phyloP scores from a whole-genome alignment of 2,329 filamentous ascomycete species.

The Pseudogymnoascus sp. region DNA sequence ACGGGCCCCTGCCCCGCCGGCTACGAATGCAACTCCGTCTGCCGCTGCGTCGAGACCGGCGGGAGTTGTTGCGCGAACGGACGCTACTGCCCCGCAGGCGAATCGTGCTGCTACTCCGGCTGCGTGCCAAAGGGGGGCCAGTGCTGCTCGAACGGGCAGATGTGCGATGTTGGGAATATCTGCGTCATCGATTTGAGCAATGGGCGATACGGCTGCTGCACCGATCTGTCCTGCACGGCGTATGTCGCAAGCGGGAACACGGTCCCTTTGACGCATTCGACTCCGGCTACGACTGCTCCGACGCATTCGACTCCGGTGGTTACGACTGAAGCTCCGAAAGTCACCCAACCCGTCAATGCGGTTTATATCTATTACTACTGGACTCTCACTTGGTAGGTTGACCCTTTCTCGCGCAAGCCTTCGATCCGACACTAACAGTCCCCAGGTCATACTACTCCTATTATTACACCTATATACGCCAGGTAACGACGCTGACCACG shows the following conservation, averaged over 20 bases:
- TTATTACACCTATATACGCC: neutral
- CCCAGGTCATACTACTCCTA: neutral
- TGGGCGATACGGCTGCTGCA: neutral
- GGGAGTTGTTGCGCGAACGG: neutral
- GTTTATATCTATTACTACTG: neutral
- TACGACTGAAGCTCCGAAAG: neutral
- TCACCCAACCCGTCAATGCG: neutral
- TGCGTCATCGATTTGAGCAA: neutral
- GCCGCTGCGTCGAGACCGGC: neutral
- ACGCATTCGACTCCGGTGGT: neutral
- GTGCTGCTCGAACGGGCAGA: neutral
- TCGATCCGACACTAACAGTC: neutral
- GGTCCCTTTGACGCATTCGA: neutral
- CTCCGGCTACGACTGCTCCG: neutral
- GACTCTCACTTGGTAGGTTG: neutral
- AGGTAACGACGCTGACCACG: neutral
- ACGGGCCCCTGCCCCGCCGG: neutral
- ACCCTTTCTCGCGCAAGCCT: neutral
- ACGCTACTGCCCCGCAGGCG: neutral
- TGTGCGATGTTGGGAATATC: neutral
- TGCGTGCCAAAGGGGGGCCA: neutral
- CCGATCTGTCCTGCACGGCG: slow-evolving; percentile 4
- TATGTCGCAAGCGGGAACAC: neutral
- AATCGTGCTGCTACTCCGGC: neutral
- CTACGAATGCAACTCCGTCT: neutral